Base-by-base conservation (phyloP, 352 stramenopile species). In the Sclerospora graminicola region DNA sequence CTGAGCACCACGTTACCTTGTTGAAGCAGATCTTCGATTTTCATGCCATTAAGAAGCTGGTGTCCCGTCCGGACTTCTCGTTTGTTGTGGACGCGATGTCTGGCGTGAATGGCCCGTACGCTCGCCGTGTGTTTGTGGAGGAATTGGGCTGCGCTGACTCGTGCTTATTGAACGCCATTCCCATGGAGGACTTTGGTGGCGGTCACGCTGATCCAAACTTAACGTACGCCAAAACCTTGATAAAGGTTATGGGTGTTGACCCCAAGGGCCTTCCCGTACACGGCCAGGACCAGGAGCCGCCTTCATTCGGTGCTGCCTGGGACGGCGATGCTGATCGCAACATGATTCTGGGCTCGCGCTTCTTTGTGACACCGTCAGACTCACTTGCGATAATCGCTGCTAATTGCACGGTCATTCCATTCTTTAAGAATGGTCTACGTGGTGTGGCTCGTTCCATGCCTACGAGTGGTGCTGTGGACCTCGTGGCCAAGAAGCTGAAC, bases 21-120 rank as follows among this genome's bases (percentile, higher is more conserved):
- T 60, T 99, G 23, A 98, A 97, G 72, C 77, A 84, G 48, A 96
- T 96, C 49, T 99, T 99, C 69, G 95, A 99, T 63, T 98, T 99
- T 62, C 78, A 84, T 26, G 70, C 69, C 24, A 91, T 99, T 44
- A 87, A 84, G 58, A 74, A 85, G 43, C 88, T 99, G 47, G 63
- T 97, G 6, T 64, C 78, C 16, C 88, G 96, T 44, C 49, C 82
- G 11, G 94, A 96, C 50, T 98, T 99, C 54, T 80, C 69, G 16
- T 92, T 99, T 44, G 70, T 98, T 18, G 96, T 97, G 49, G 96
- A 99, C 65, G 82, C 91, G 27, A 99, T 99, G 95, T 96, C 96
- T 65, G 96, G 96, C 40, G 96, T 97, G 21, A 96, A 97, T 35
- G 95, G 96, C 18, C 88, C 90, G 30, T 99, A 99, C 69, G 95